Evolutionary conservation across 129 eudicot species (phyloP).

Genomic region (Escallonia rubra): DNA sequence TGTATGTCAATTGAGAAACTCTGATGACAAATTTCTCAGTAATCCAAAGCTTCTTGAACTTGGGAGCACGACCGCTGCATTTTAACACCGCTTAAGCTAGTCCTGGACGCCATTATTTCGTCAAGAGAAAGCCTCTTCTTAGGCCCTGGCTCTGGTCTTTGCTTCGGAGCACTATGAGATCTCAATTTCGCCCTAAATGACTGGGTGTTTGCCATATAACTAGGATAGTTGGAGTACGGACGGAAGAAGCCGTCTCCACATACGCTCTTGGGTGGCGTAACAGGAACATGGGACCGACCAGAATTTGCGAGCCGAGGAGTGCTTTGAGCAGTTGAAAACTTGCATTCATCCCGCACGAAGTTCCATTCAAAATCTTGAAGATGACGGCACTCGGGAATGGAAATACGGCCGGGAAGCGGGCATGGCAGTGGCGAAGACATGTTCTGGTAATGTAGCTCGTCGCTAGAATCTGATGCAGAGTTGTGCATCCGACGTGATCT

Average conservation of each 20-base stretch:
- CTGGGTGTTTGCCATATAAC: conserved; percentile 80
- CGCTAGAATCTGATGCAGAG: conserved; percentile 43
- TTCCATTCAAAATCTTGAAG: conserved; percentile 64
- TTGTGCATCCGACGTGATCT: conserved; percentile 69
- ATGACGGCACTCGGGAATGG: conserved; percentile 54
- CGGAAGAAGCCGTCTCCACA: conserved; percentile 73
- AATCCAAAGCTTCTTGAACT: conserved; percentile 51
- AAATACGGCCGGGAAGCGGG: conserved; percentile 42
- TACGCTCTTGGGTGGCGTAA: conserved; percentile 77
- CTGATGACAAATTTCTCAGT: conserved; percentile 14
- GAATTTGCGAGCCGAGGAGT: conserved; percentile 63
- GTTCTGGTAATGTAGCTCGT: conserved; percentile 42
- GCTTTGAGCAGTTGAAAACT: conserved; percentile 66
- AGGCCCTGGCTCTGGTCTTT: conserved; percentile 66
- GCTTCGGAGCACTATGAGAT: conserved; percentile 89
- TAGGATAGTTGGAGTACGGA: conserved; percentile 63
- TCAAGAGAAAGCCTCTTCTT: conserved; percentile 65
- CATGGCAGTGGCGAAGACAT: conserved; percentile 59
- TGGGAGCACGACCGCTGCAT: conserved; percentile 68
- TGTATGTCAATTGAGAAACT: conserved; percentile 12
- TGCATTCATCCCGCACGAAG: conserved; percentile 37
- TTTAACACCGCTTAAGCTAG: conserved; percentile 77
- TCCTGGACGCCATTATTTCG: conserved; percentile 83
- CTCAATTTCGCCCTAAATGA: conserved; percentile 79
- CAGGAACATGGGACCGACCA: conserved; percentile 38